Base-by-base conservation (phyloP, 768 basidiomycete genomes). In the Pleurotus platypus region DNA sequence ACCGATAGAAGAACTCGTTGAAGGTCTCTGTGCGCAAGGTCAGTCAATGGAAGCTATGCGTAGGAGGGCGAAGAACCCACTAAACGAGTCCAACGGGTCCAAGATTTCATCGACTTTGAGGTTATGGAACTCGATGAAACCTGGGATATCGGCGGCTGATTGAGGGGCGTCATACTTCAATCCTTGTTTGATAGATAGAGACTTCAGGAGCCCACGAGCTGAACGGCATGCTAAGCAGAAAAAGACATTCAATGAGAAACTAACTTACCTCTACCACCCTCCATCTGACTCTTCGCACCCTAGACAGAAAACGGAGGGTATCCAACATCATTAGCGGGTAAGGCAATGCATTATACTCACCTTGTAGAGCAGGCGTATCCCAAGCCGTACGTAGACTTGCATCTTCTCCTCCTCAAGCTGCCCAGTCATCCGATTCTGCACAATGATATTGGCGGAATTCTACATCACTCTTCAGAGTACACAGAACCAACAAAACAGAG, bases 361-460 rank as follows among this genome's bases (percentile, higher is more conserved):
- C 80, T 90, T 92, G 78, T 98, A 99, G 18, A 98, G 69, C 57
- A 99, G 66, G 22, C 96, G 78, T 65, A 99, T 99, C 2, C 96
- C 96, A 15, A 99, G 73, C 39, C 95, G 77, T 0, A 98, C 93
- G 67, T 97, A 98, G 1, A 81, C 80, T 65, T 94, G 89, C 94
- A 98, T 99, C 77, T 98, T 98, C 75, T 98, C 96, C 72, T 99
- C 96, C 67, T 94, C 90, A 57, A 98, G 68, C 68, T 92, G 90
- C 0, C 96, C 96, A 0, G 92, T 94, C 69, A 84, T 71, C 12
- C 96, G 81, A 67, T 98, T 94, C 73, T 98, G 96, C 1, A 99
- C 95, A 58, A 98, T 93, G 62, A 99, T 97, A 67, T 99, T 99
- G 22, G 94, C 96, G 51, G 93, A 95, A 66, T 99, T 97, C 90